Base-by-base conservation (phyloP, 192 early-diverging fungal genomes). In the Rhizophlyctis rosea region DNA sequence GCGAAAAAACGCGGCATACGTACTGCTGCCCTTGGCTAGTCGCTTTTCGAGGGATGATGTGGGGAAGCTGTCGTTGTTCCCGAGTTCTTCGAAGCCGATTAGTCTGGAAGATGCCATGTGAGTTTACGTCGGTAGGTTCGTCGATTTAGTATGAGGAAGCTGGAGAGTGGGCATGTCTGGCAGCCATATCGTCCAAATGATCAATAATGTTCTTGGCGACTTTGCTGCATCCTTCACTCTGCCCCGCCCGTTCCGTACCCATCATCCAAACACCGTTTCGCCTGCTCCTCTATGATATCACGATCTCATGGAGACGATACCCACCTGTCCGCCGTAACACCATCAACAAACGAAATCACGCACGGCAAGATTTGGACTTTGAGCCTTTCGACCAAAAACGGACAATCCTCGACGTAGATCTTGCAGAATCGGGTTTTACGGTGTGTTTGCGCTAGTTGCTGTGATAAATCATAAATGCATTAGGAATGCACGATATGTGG, bases 1-100 rank as follows among this genome's bases (percentile, higher is more conserved):
- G n/a, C 18, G 52, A 27, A 24, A 1, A 25, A 27, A 54, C 66
- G n/a, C n/a, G n/a, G n/a, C n/a, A n/a, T n/a, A n/a, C n/a, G n/a
- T n/a, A n/a, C 27, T 62, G 58, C 86, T 86, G 5, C 81, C 68
- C 53, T 81, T 79, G 21, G 73, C 73, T 29, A 88, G 73, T 39
- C 91, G 78, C 34, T 76, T 70, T 66, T 97, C 95, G 1, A 98
- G 74, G 28, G 76, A 56, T 18, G 83, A 70, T 1, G 94, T 96
- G 29, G 81, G 72, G 51, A 98, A 97, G 53, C 77, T 73, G 69
- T 98, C 96, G 5, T 75, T 84, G 62, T 90, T 92, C 23, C 93
- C 94, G 14, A 98, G 74, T 18, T 90, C 94, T 28, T 98, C 96
- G 80, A 98, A 98, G 0, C 96, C 96, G 61, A 96, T 66, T 28